Conservation (phyloP, 2,329 filamentous ascomycete genomes). For the Xylaria sp. region DNA sequence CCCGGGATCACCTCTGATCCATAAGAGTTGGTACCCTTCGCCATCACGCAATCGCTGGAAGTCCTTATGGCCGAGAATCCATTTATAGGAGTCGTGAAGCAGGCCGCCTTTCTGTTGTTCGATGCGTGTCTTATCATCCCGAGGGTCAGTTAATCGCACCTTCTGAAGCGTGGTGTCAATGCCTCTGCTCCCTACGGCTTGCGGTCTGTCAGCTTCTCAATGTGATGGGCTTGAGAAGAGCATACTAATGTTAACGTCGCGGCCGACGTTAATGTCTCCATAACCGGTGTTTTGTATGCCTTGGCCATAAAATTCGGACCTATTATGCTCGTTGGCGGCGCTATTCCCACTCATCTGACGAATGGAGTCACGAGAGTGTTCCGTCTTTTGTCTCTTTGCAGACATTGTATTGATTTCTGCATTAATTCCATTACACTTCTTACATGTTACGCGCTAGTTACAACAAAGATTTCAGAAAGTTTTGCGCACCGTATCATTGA, state of each 20-base stretch:
- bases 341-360: too few species aligned
- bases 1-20: conserved; percentile 47
- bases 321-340: too few species aligned
- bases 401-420: too few species aligned
- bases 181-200: background rate
- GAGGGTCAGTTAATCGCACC: conserved; percentile 7
- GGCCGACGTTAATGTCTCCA: background rate
- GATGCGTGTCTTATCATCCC: conserved; percentile 37
- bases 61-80: conserved; percentile 41
- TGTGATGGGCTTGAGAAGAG: too few species aligned
- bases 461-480: too few species aligned
- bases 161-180: background rate
- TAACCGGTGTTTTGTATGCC: background rate
- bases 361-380: too few species aligned
- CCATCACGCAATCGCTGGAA: conserved; percentile 39
- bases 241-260: conserved; percentile 2
- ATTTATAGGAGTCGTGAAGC: conserved; percentile 42
- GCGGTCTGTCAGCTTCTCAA: background rate
- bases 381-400: too few species aligned
- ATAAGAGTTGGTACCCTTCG: conserved; percentile 37
- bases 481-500: too few species aligned
- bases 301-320: background rate
- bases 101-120: conserved; percentile 44
- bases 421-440: too few species aligned
- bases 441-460: too few species aligned